Evolutionary conservation across 176 grass and related monocot species (phyloP), one percentile per base, ranked within the genome.

Genomic region (Bromus sterilis): DNA sequence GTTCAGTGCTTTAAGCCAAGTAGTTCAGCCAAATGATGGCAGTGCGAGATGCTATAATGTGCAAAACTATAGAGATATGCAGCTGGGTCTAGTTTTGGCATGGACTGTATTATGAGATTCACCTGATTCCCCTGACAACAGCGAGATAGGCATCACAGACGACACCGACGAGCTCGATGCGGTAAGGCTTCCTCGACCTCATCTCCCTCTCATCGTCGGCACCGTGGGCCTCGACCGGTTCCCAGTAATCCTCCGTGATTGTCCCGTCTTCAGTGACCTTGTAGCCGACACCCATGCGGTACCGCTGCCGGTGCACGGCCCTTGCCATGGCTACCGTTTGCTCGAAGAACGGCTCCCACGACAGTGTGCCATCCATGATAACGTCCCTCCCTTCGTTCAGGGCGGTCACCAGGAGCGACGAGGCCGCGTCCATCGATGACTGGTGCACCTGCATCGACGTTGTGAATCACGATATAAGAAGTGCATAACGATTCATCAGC

Each of bases 341-440:
- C 80, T 98, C 57, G 4, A 98, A 87, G 3, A 93, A 98, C 1
- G 95, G 95, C 23, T 91, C 92, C 95, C 95, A 98, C 0, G 95
- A 93, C 24, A 98, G 84, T 3, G 95, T 95, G 78, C 92, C 92
- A 12, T 98, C 95, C 95, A 98, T 94, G 82, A 98, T 98, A 35
- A 93, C 95, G 0, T 98, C 95, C 28, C 95, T 84, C 8, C 95
- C 95, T 86, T 98, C 95, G 1, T 98, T 98, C 23, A 98, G 88
- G 26, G 95, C 92, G 0, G 95, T 98, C 71, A 98, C 95, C 3
- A 98, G 90, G 25, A 98, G 92, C 2, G 95, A 98, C 0, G 92
- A 98, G 2, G 95, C 95, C 0, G 95, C 95, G 1, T 98, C 95
- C 61, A 94, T 86, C 3, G 95, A 95, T 26, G 95, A 95, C 75